Base-by-base conservation (phyloP, 768 basidiomycete species). In the Boletus insuetus region DNA sequence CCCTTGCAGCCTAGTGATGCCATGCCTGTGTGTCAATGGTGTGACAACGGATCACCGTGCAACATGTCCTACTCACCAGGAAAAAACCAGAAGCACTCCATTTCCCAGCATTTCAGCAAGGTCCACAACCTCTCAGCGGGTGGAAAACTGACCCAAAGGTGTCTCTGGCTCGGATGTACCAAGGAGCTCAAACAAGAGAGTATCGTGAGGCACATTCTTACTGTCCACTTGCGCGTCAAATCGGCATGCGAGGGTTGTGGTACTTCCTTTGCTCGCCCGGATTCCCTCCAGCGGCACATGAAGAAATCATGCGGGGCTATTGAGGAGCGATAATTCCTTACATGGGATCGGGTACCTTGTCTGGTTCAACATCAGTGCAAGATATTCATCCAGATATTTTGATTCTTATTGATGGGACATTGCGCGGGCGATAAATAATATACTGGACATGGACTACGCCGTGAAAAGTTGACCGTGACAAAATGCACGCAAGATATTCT, bases 161-260 rank as follows among this genome's bases (percentile, higher is more conserved):
- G 69, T 46, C 40, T 0, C 0, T 69, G 68, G 69, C 0, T 26
- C 0, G 53, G 58, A n/a, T 69, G 68, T 16, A 3, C 2, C 9
- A 71, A 58, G 44, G 8, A 37, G 19, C 60, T 69, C 45, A 69
- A 69, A 13, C 55, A 44, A 26, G 68, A 69, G 31, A 69, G 69
- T 13, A 51, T 71, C 6, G 53, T 45, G 5, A 45, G 69, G 6
- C 68, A 70, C 14, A 45, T 70, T 3, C 42, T 67, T 0, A 52
- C 60, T 0, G 64, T 70, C 0, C 67, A 69, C 29, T 22, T 71
- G 3, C 63, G 32, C 12, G 20, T 59, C 19, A 54, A 29, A 0
- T 31, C 54, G 19, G 16, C 9, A 1, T 71, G 69, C 40, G 2
- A 32, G 20, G 41, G 3, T 19, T 69, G 69, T 20, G 64, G 67